A percentile compares a stretch with the other conserved stretches of the same genome.
These are phyloP conservation scores for Debaryomyces nepalensis DNA, from an alignment of 1,139 yeast species.

Conservation along the genomic window DNA sequence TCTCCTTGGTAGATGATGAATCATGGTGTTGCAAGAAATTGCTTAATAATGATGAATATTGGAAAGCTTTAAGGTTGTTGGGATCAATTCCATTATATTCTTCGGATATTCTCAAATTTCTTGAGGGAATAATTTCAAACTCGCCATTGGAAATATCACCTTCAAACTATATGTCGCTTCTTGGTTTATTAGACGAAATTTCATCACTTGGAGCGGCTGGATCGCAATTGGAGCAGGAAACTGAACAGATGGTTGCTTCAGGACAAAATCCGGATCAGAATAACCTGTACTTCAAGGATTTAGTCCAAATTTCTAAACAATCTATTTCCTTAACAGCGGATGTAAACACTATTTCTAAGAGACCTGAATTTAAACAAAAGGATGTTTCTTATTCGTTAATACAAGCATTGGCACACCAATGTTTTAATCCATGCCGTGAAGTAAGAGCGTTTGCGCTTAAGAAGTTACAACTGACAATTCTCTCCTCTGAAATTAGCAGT, in stretches of 20 bases:
- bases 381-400: slow-evolving; percentile 61
- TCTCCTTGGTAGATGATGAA: slow-evolving; percentile 54
- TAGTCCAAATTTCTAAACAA: slow-evolving; percentile 61
- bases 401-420: slow-evolving; percentile 85
- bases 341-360: slow-evolving; percentile 39
- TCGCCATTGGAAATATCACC: slow-evolving; percentile 45
- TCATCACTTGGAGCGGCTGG: slow-evolving; percentile 85
- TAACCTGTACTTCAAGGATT: slow-evolving; percentile 50
- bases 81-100: slow-evolving; percentile 63
- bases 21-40: slow-evolving; percentile 49
- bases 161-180: slow-evolving; percentile 61
- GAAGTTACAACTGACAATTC: slow-evolving; percentile 52
- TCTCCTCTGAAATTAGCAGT: slow-evolving; percentile 34
- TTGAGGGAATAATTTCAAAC: slow-evolving; percentile 47
- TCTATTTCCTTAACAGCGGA: slow-evolving; percentile 66
- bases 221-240: slow-evolving; percentile 68
- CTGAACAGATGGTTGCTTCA: slow-evolving; percentile 14
- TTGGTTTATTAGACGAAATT: slow-evolving; percentile 78
- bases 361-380: slow-evolving; percentile 31
- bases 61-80: slow-evolving; percentile 64
- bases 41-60: slow-evolving; percentile 55
- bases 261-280: slow-evolving; percentile 27
- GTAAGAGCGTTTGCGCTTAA: slow-evolving; percentile 67
- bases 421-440: slow-evolving; percentile 85
- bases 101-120: slow-evolving; percentile 50